These are phyloP conservation scores for Picochlorum sp. DNA, from an alignment of 139 green algal genomes.

Conservation along the genomic window DNA sequence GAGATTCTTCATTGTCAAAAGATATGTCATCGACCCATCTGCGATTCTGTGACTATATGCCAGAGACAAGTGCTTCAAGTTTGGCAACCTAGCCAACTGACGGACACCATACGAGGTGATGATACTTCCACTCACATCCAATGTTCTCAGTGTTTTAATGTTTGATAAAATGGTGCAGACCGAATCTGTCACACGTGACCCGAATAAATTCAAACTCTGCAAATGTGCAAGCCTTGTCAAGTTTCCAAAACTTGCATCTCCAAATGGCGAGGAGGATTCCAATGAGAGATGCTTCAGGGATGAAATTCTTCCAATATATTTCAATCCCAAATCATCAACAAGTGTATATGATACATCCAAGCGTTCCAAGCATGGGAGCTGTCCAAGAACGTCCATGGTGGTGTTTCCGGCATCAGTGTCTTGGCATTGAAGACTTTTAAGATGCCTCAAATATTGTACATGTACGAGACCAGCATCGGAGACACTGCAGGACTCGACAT, in stretches of 20 bases:
- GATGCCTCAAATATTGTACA: neutral
- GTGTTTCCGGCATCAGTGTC: conserved; percentile 29
- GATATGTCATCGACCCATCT: conserved; percentile 8
- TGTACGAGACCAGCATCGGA: neutral
- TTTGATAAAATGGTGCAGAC: conserved; percentile 16
- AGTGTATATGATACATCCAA: conserved; percentile 39
- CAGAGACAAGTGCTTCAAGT: conserved; percentile 18
- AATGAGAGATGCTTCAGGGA: conserved; percentile 32
- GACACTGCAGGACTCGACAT: conserved; percentile 6
- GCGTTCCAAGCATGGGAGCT: conserved; percentile 19
- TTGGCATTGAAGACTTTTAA: conserved; percentile 33
- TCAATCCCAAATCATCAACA: conserved; percentile 31
- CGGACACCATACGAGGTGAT: conserved; percentile 23
- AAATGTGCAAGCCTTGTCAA: conserved; percentile 29
- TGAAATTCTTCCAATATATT: conserved; percentile 10
- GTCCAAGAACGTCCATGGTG: conserved; percentile 16
- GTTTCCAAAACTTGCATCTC: conserved; percentile 24
- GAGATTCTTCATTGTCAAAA: conserved; percentile 26
- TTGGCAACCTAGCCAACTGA: conserved; percentile 5
- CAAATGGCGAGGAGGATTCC: conserved; percentile 27
- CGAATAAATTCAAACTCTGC: conserved; percentile 45
- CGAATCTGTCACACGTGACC: conserved; percentile 28
- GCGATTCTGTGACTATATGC: conserved; percentile 28
- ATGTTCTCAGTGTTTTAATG: conserved; percentile 11
- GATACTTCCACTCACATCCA: conserved; percentile 30